phyloP scores from a whole-genome alignment of 805 yeast species.

The Torulaspora franciscae region DNA sequence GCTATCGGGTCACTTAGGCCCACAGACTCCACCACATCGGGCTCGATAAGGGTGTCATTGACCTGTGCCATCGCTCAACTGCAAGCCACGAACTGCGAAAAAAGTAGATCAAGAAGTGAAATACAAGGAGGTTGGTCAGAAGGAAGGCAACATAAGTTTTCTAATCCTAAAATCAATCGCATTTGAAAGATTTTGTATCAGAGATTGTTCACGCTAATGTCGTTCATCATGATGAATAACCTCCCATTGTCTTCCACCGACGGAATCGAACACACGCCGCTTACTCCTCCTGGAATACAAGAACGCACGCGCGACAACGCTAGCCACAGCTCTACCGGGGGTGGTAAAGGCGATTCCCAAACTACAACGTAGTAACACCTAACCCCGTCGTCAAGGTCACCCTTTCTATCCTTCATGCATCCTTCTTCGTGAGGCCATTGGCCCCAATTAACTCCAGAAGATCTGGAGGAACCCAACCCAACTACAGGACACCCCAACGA shows the following conservation, averaged over 20 bases:
- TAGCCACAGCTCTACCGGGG: slow-evolving; percentile 12
- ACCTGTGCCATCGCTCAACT: slow-evolving; percentile 3
- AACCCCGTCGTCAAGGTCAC: no score
- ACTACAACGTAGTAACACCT: background rate
- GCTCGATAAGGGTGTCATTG: slow-evolving; percentile 23
- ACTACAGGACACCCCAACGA: background rate
- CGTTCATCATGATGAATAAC: slow-evolving; percentile 33
- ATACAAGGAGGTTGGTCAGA: slow-evolving; percentile 25
- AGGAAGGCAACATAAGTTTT: slow-evolving; percentile 41
- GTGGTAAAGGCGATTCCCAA: background rate
- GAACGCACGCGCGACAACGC: background rate
- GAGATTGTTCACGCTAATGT: slow-evolving; percentile 40
- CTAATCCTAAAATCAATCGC: slow-evolving; percentile 31
- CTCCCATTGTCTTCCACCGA: background rate
- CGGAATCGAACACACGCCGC: slow-evolving; percentile 9
- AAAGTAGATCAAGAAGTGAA: slow-evolving; percentile 7
- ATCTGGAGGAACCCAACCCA: background rate
- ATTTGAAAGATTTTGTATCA: slow-evolving; percentile 27
- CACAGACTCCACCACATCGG: slow-evolving; percentile 27
- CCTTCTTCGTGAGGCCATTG: no score
- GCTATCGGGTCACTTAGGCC: background rate
- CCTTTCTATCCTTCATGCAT: no score
- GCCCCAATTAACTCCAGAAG: no score
- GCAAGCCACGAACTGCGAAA: background rate
- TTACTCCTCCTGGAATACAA: slow-evolving; percentile 12